Evolutionary conservation across 768 basidiomycete species (phyloP).

Genomic region (Butyriboletus loyo): DNA sequence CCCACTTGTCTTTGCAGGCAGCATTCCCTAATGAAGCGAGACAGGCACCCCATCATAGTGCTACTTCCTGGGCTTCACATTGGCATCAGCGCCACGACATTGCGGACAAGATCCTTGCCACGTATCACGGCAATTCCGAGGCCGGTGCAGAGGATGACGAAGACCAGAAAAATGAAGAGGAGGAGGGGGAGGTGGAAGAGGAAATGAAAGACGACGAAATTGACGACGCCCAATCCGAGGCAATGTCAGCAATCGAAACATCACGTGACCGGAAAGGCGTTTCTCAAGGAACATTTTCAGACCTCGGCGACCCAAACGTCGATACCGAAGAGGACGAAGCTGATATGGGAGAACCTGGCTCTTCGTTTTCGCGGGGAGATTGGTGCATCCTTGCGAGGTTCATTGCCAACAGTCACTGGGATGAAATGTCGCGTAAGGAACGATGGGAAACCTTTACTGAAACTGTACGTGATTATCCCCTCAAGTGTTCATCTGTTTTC

Average conservation of each 20-base stretch:
- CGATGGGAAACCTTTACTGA: constrained; percentile 55
- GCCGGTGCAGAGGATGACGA: constrained; percentile 35
- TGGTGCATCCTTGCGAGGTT: constrained; percentile 57
- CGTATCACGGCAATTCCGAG: constrained; percentile 30
- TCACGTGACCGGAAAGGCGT: constrained; percentile 17
- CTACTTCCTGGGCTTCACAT: constrained; percentile 63
- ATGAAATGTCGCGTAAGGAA: constrained; percentile 38
- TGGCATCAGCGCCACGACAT: constrained; percentile 66
- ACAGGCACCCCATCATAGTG: constrained; percentile 65
- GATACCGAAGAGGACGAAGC: constrained; percentile 29
- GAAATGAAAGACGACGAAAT: constrained; percentile 20
- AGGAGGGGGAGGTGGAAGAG: constrained; percentile 25
- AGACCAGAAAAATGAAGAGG: constrained; percentile 38
- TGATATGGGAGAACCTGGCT: constrained; percentile 52
- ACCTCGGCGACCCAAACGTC: constrained; percentile 16
- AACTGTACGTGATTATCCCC: constrained; percentile 37
- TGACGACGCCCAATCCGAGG: constrained; percentile 23
- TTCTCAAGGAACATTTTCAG: constrained; percentile 19
- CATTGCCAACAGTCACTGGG: constrained; percentile 51
- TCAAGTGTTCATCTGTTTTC: not conserved
- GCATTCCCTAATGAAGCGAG: constrained; percentile 8
- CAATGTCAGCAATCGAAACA: constrained; percentile 16
- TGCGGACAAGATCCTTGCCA: constrained; percentile 57
- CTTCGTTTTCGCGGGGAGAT: constrained; percentile 58
- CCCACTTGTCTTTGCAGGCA: not conserved